These are phyloP conservation scores for Senna siamea DNA, from an alignment of 306 rosid species.

Conservation along the genomic window DNA sequence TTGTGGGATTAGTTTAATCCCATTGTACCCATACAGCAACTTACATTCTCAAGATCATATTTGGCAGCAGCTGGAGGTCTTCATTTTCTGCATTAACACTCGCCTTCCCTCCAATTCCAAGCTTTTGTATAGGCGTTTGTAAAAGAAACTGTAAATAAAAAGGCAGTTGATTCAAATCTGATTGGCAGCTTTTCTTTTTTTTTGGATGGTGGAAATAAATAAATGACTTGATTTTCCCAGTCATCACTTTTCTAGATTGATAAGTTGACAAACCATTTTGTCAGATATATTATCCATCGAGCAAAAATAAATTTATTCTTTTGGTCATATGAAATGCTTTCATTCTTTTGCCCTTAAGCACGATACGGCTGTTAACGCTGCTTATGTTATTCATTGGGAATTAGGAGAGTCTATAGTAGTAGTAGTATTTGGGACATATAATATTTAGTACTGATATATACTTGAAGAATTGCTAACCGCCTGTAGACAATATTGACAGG, in stretches of 20 bases:
- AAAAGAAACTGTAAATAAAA: slow-evolving; percentile 54
- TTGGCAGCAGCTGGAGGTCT: slow-evolving; percentile 33
- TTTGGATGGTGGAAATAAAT: slow-evolving; percentile 35
- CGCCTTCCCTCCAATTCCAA: slow-evolving; percentile 20
- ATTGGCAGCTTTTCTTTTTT: slow-evolving; percentile 37
- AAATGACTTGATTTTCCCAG: slow-evolving; percentile 21
- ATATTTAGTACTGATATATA: neutral
- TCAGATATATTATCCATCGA: neutral
- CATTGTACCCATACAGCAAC: slow-evolving; percentile 19
- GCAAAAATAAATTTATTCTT: too few relatives aligned
- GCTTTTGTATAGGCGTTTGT: slow-evolving; percentile 51
- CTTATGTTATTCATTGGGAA: too few relatives aligned
- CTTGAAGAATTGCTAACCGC: too few relatives aligned
- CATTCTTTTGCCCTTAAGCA: neutral
- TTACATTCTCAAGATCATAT: slow-evolving; percentile 40
- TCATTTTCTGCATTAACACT: slow-evolving; percentile 38
- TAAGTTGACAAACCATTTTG: neutral
- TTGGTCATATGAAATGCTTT: neutral
- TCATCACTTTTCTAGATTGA: neutral
- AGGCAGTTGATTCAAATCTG: slow-evolving; percentile 39
- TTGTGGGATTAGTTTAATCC: slow-evolving; percentile 29
- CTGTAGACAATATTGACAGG: neutral
- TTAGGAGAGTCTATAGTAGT: neutral
- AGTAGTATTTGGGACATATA: neutral
- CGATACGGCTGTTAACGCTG: too few relatives aligned